Conservation (phyloP, 306 rosid species). For the Prunus fruticosa region DNA sequence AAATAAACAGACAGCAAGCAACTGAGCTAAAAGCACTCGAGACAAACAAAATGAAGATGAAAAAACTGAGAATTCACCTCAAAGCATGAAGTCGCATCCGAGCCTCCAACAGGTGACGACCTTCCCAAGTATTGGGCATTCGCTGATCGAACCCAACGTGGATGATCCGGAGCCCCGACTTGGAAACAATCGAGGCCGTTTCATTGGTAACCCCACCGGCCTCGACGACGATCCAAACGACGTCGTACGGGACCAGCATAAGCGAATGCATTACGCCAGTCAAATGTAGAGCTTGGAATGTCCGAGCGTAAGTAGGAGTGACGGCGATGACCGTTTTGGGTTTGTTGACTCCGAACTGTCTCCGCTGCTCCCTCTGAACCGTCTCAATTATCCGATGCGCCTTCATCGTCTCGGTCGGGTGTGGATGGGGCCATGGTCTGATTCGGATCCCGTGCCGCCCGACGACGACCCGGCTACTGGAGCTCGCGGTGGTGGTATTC, state of each 20-base stretch:
- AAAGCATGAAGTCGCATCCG: slow-evolving; percentile 84
- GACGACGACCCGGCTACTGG: slow-evolving; percentile 77
- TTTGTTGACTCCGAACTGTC: slow-evolving; percentile 76
- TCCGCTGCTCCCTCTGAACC: slow-evolving; percentile 88
- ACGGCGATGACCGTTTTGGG: slow-evolving; percentile 70
- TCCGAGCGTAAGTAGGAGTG: slow-evolving; percentile 86
- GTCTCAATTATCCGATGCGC: slow-evolving; percentile 89
- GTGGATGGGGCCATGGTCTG: slow-evolving; percentile 99
- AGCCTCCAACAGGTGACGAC: slow-evolving; percentile 73
- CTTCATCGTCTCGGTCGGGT: slow-evolving; percentile 89
- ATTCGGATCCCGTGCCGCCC: slow-evolving; percentile 99
- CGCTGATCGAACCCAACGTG: slow-evolving; percentile 62
- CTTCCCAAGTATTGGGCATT: slow-evolving; percentile 88
- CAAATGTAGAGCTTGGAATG: slow-evolving; percentile 90
- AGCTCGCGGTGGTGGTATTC: slow-evolving; percentile 29
- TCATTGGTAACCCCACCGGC: slow-evolving; percentile 89
- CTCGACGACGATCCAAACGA: slow-evolving; percentile 93
- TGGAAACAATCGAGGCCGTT: slow-evolving; percentile 69
- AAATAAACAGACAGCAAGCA: neutral
- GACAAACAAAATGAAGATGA: neutral
- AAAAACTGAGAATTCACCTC: slow-evolving; percentile 45
- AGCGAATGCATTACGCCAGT: slow-evolving; percentile 93
- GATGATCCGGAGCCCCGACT: slow-evolving; percentile 65
- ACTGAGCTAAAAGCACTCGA: too few relatives aligned
- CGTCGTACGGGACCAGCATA: slow-evolving; percentile 80